A percentile compares a stretch with the other conserved stretches of the same genome.
These are phyloP conservation scores for Microstroma glucosiphilum DNA, from an alignment of 1,284 basidiomycete genomes.

Conservation along the genomic window DNA sequence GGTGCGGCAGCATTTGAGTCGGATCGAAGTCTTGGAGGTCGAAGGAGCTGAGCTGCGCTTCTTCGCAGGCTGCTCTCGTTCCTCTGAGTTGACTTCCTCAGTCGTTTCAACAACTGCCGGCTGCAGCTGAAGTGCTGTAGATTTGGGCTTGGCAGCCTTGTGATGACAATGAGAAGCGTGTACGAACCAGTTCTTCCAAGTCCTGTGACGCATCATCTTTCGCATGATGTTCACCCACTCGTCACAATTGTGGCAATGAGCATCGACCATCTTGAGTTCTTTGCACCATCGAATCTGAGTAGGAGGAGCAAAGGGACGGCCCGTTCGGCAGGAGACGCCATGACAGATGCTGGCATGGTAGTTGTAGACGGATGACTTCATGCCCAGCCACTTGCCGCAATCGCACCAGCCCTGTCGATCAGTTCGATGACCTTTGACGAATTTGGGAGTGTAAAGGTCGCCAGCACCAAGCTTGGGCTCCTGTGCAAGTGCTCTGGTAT, in stretches of 20 bases:
- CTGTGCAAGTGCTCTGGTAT: background rate
- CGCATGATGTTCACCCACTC: slow-evolving; percentile 1
- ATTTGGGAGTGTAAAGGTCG: slow-evolving; percentile 37
- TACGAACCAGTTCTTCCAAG: slow-evolving; percentile 4
- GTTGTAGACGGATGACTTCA: slow-evolving; percentile 38
- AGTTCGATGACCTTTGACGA: slow-evolving; percentile 18
- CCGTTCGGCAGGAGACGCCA: slow-evolving; percentile 25
- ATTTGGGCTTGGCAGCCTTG: background rate
- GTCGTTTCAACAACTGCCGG: no score
- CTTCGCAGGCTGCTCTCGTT: no score
- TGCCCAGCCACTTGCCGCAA: slow-evolving; percentile 18
- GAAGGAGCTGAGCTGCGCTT: no score
- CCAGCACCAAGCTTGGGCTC: background rate
- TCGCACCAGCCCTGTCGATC: slow-evolving; percentile 34
- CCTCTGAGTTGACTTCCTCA: no score
- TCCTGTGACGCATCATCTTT: background rate
- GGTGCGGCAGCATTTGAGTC: no score
- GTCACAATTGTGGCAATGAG: background rate
- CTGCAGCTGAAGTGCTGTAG: no score
- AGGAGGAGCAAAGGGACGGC: slow-evolving; percentile 29
- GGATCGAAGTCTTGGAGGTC: no score
- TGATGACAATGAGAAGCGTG: background rate
- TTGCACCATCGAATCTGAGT: background rate
- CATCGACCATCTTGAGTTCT: background rate
- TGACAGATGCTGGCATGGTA: slow-evolving; percentile 33